Base-by-base conservation (phyloP, 495 filamentous ascomycete species). In the Aspergillus sclerotioniger region DNA sequence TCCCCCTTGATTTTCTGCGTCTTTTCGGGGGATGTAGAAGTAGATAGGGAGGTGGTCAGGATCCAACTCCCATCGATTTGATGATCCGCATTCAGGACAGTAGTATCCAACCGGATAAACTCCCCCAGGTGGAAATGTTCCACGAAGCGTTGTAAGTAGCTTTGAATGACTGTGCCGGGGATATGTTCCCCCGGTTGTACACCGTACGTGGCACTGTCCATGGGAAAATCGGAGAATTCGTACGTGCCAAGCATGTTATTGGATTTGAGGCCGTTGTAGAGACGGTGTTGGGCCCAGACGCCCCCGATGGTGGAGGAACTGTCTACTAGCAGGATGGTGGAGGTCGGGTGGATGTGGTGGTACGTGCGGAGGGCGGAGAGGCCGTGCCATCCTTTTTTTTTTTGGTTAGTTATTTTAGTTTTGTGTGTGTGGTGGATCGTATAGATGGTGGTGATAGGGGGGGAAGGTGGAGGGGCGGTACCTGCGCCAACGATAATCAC, bases 151-250 rank as follows among this genome's bases (percentile, higher is more conserved):
- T 78, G 68, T 15, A 94, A 70, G 61, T 95, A 96, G 3, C 77
- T 56, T 56, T 90, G 78, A 45, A 92, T 71, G 13, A 84, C 80
- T 1, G 77, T 54, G 0, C 87, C 91, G 2, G 89, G 81, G 35
- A 94, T 86, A 67, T 91, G 86, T 47, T 90, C 69, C 0, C 82
- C 84, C 1, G 77, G 62, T 53, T 81, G 74, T 45, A 89, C 81
- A 3, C 83, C 84, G 62, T 83, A 86, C 0, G 70, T 80, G 19
- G 76, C 75, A 5, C 2, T 2, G 53, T 84, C 81, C 87, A 92
- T 88, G 29, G 87, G 87, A 59, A 87, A 89, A 62, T 90, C 88
- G 44, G 82, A 84, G 67, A 81, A 89, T 67, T 90, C 88, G 64
- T 86, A 85, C 4, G 80, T 87, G 10, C 87, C 86, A 17, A 83